Base-by-base conservation (phyloP, 768 basidiomycete genomes). In the Pleurotus platypus region DNA sequence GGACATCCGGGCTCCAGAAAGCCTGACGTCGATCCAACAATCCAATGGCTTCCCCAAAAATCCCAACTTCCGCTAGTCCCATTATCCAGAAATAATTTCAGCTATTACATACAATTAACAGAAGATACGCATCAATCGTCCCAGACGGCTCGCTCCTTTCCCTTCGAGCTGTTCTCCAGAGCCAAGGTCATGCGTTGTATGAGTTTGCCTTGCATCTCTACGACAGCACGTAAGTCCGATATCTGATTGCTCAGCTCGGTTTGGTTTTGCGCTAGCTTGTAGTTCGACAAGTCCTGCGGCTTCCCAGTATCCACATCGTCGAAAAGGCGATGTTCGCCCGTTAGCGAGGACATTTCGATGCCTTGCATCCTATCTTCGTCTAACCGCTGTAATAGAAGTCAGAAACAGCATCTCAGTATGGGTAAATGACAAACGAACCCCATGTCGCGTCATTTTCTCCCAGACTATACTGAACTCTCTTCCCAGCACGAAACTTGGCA, bases 401-500 rank as follows among this genome's bases (percentile, higher is more conserved):
- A 38, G 35, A 37, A 45, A 55, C 16, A 37, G 40, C 24, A 30
- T 46, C 24, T 26, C 15, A 18, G 46, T 11, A 49, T 5, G 48
- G 55, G 18, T 5, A 18, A 51, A 39, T 39, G 30, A 24, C 18
- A 40, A 42, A 58, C 76, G n/a, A 43, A 78, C 81, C 46, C 77
- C 72, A 49, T 77, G 69, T 16, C 67, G 71, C 0, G 78, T 78
- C 90, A 94, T 92, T 27, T 78, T 79, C 57, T 94, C 92, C 89
- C 93, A 97, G 1, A 94, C 90, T 11, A 87, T 74, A 58, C 91
- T 92, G 68, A 97, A 97, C 67, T 97, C 93, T 38, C 93, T 75
- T 0, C 94, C 94, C 12, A 97, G 83, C 1, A 97, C 94, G 65
- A 97, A 96, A 64, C 86, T 89, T 5, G 94, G 94, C 4, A 96